Base-by-base conservation (phyloP, 2,329 filamentous ascomycete species). In the Aspergillus nomiae region DNA sequence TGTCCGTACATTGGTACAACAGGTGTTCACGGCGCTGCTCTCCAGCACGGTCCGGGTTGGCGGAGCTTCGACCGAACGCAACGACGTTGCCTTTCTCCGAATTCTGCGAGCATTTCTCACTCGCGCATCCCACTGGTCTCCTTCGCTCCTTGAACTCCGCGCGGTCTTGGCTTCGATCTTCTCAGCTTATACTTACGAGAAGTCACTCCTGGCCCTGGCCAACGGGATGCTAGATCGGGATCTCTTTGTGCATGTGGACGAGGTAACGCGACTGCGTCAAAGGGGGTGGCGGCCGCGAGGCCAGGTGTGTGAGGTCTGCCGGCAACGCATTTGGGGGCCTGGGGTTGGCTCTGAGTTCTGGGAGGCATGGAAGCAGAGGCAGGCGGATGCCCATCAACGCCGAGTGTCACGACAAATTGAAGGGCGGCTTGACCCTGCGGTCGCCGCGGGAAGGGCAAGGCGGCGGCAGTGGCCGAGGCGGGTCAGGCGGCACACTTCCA, bases 121-220 rank as follows among this genome's bases (percentile, higher is more conserved):
- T 0, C 88, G 92, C 53, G 94, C 94, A 0, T 90, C 92, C 0
- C 85, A 87, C 28, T 89, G 90, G 21, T 96, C 93, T 0, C 94
- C 95, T 0, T 96, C 91, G 14, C 83, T 99, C 1, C 90, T 92
- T 1, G 93, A 98, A 74, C 85, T 99, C 3, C 90, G 95, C 51
- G 87, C 87, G 8, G 94, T 98, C 0, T 85, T 99, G 2, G 84
- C 88, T 1, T 95, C 94, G 14, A 94, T 99, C 60, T 98, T 99
- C 79, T 89, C 94, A 0, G 94, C 95, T 0, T 99, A 99, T 75
- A 90, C 93, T 0, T 97, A 98, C 74, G 95, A 99, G 77, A 92
- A 94, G 75, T 94, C 91, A 0, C 91, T 99, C 19, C 85, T 99
- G 24, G 85, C 86, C 1, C 86, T 99, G 3, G 92, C 95, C 0